phyloP scores from a whole-genome alignment of 495 filamentous ascomycete genomes.

The Chlorociboria aeruginascens region DNA sequence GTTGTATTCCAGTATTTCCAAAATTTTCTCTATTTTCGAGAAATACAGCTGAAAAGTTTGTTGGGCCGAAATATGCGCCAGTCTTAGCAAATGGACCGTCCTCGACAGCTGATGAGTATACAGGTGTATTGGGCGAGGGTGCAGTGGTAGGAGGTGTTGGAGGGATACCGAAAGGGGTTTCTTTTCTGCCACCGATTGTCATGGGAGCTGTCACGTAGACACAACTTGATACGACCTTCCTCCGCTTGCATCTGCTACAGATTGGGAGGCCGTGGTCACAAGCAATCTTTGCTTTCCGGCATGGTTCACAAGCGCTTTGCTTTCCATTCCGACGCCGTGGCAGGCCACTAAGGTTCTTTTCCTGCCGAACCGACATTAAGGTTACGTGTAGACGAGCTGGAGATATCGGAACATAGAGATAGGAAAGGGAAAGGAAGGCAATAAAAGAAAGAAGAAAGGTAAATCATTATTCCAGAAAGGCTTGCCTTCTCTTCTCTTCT shows the following conservation, averaged over 20 bases:
- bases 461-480: no score
- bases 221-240: constrained; percentile 22
- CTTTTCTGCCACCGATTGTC: constrained; percentile 6
- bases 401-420: no score
- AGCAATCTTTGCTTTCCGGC: constrained; percentile 37
- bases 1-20: constrained; percentile 4
- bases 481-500: no score
- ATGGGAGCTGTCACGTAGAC: constrained; percentile 17
- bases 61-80: constrained; percentile 9
- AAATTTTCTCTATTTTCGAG: constrained; percentile 15
- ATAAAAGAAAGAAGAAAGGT: no score
- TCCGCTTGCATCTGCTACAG: constrained; percentile 30
- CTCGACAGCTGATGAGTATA: background rate
- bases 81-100: constrained; percentile 1
- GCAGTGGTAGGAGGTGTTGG: constrained; percentile 9
- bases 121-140: background rate
- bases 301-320: constrained; percentile 38
- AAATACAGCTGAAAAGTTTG: constrained; percentile 18
- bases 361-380: background rate
- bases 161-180: background rate
- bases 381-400: no score
- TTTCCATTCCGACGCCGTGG: constrained; percentile 32
- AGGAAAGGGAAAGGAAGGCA: background rate
- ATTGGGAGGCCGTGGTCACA: constrained; percentile 35
- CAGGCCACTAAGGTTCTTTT: background rate